Evolutionary conservation across 2,329 filamentous ascomycete genomes (phyloP).

Genomic region (Colletotrichum sp.): DNA sequence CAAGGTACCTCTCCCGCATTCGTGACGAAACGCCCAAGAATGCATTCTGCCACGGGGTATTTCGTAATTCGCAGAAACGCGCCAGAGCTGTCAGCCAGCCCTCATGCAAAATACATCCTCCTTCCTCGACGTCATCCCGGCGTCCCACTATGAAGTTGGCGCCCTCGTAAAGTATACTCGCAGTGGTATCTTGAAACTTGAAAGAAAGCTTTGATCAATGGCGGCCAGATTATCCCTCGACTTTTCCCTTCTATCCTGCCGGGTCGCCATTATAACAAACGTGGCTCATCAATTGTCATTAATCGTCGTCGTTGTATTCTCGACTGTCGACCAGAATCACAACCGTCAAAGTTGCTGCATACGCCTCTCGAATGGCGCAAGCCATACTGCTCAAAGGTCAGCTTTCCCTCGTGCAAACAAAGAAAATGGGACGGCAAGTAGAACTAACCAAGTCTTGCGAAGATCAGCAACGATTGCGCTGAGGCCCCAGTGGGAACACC

Average conservation of each 20-base stretch:
- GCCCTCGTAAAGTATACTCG: neutral
- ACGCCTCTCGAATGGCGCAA: conserved; percentile 77
- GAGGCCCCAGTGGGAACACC: conserved; percentile 79
- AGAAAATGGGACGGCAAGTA: neutral
- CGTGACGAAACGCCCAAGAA: conserved; percentile 8
- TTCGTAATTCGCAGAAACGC: neutral
- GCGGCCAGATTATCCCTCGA: neutral
- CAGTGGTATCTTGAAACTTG: conserved; percentile 11
- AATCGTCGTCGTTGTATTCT: conserved; percentile 13
- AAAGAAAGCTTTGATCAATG: neutral
- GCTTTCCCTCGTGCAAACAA: neutral
- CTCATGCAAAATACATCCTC: neutral
- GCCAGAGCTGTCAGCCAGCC: neutral
- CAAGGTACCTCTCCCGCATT: neutral
- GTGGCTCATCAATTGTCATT: neutral
- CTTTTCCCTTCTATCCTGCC: neutral
- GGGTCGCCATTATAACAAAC: neutral
- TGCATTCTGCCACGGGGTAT: conserved; percentile 17
- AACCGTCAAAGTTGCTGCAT: conserved; percentile 74
- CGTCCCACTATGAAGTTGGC: neutral
- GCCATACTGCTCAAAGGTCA: conserved; percentile 57
- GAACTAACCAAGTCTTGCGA: conserved; percentile 67
- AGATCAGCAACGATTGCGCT: conserved; percentile 74
- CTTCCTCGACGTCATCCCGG: neutral
- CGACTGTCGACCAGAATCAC: conserved; percentile 68